These are phyloP conservation scores for Onygenales sp. DNA, from an alignment of 2,329 filamentous ascomycete species.

Conservation along the genomic window DNA sequence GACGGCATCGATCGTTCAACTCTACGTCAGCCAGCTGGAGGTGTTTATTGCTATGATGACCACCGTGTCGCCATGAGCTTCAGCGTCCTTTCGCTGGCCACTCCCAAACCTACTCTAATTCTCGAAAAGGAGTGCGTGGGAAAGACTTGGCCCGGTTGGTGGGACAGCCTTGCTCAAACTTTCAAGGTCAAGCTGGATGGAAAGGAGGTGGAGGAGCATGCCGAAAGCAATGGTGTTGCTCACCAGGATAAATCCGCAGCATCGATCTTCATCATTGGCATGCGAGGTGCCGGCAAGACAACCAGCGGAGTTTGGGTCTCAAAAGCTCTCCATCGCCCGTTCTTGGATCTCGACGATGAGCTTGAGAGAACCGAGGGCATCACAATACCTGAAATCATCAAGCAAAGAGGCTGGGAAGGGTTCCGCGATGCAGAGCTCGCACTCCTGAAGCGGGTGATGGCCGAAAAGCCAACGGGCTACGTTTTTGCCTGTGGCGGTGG, in stretches of 20 bases:
- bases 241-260: slow-evolving; percentile 32
- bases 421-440: slow-evolving; percentile 74
- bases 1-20: slow-evolving; percentile 47
- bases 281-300: slow-evolving; percentile 95
- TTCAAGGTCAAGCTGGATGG: slow-evolving; percentile 74
- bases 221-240: slow-evolving; percentile 27
- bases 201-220: slow-evolving; percentile 45
- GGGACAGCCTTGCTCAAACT: slow-evolving; percentile 72
- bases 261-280: slow-evolving; percentile 92
- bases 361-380: slow-evolving; percentile 65
- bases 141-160: slow-evolving; percentile 99
- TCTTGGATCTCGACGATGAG: slow-evolving; percentile 81
- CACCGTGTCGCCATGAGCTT: slow-evolving; percentile 99
- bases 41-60: slow-evolving; percentile 90
- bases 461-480: slow-evolving; percentile 63
- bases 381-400: slow-evolving; percentile 80
- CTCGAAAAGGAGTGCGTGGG: slow-evolving; percentile 86
- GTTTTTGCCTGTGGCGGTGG: slow-evolving; percentile 93
- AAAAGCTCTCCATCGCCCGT: slow-evolving; percentile 61
- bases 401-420: slow-evolving; percentile 69
- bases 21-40: slow-evolving; percentile 48
- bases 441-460: slow-evolving; percentile 63
- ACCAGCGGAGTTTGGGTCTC: slow-evolving; percentile 84
- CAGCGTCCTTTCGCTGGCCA: slow-evolving; percentile 69
- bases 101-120: slow-evolving; percentile 64